These are phyloP conservation scores for Fusarium sp. DNA, from an alignment of 2,329 filamentous ascomycete species.

Conservation along the genomic window DNA sequence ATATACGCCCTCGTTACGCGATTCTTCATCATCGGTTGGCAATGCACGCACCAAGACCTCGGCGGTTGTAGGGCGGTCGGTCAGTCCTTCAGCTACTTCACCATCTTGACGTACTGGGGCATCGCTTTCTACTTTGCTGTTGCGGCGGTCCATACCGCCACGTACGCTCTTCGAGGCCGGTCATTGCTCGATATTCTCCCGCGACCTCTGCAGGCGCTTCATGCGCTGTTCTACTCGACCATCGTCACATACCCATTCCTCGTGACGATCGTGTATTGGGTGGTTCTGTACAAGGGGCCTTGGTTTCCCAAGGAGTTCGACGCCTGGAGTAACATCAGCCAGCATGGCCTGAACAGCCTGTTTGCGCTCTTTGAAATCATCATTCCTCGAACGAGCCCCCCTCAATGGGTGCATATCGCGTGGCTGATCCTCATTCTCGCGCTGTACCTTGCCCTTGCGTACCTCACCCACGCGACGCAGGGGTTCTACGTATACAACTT, in stretches of 20 bases:
- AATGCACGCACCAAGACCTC: conserved; percentile 59
- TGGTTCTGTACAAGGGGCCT: conserved; percentile 60
- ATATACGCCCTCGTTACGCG: conserved; percentile 77
- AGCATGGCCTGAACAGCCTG: conserved; percentile 77
- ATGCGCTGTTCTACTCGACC: conserved; percentile 71
- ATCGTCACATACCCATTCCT: conserved; percentile 72
- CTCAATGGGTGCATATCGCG: conserved; percentile 69
- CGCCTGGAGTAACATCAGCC: conserved; percentile 73
- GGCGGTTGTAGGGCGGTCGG: conserved; percentile 58
- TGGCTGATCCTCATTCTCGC: conserved; percentile 76
- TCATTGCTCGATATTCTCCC: conserved; percentile 69
- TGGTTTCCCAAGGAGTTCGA: conserved; percentile 63
- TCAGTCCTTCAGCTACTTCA: conserved; percentile 82
- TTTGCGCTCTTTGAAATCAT: conserved; percentile 82
- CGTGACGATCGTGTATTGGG: conserved; percentile 78
- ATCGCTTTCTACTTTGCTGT: conserved; percentile 80
- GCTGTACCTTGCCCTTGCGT: conserved; percentile 78
- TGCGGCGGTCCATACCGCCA: conserved; percentile 73
- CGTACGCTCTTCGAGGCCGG: conserved; percentile 65
- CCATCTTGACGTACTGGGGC: conserved; percentile 83
- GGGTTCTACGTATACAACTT: conserved; percentile 82
- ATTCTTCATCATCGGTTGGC: conserved; percentile 74
- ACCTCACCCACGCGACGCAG: conserved; percentile 74
- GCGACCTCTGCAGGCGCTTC: conserved; percentile 69
- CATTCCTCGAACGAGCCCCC: conserved; percentile 70